These are phyloP conservation scores for Neoarthrinium moseri DNA, from an alignment of 2,329 filamentous ascomycete species.

Conservation along the genomic window DNA sequence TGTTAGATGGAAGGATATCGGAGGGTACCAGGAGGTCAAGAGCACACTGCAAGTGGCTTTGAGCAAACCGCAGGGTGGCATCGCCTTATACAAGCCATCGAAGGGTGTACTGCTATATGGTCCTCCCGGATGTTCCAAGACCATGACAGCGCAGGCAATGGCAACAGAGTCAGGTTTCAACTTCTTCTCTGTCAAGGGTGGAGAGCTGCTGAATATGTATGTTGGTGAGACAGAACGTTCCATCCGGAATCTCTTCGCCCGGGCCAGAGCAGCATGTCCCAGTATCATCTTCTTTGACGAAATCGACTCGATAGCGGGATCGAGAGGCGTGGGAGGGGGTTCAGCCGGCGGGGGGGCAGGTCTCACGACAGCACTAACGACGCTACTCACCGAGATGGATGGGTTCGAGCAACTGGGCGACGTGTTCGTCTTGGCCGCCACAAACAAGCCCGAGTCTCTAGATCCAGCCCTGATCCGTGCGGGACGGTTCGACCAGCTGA, in stretches of 20 bases:
- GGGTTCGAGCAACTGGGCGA: slow-evolving; percentile 83
- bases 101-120: slow-evolving; percentile 90
- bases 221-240: slow-evolving; percentile 91
- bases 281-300: slow-evolving; percentile 98
- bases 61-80: slow-evolving; percentile 27
- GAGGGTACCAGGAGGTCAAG: slow-evolving; percentile 78
- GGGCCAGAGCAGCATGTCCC: slow-evolving; percentile 80
- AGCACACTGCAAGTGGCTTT: slow-evolving; percentile 53
- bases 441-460: slow-evolving; percentile 83
- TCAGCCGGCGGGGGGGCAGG: slow-evolving; percentile 60
- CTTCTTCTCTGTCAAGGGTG: slow-evolving; percentile 91
- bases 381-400: slow-evolving; percentile 92
- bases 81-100: slow-evolving; percentile 50
- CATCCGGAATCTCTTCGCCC: slow-evolving; percentile 80
- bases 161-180: slow-evolving; percentile 90
- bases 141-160: slow-evolving; percentile 84
- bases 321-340: slow-evolving; percentile 45
- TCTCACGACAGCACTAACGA: slow-evolving; percentile 84
- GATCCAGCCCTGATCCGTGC: slow-evolving; percentile 84
- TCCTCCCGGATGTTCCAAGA: slow-evolving; percentile 93
- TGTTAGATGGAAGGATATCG: slow-evolving; percentile 83
- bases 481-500: slow-evolving; percentile 78
- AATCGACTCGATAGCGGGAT: slow-evolving; percentile 78
- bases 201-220: slow-evolving; percentile 94
- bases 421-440: slow-evolving; percentile 86